These are phyloP conservation scores for Globisporangium recalcitrans DNA, from an alignment of 352 stramenopile species.

Conservation along the genomic window DNA sequence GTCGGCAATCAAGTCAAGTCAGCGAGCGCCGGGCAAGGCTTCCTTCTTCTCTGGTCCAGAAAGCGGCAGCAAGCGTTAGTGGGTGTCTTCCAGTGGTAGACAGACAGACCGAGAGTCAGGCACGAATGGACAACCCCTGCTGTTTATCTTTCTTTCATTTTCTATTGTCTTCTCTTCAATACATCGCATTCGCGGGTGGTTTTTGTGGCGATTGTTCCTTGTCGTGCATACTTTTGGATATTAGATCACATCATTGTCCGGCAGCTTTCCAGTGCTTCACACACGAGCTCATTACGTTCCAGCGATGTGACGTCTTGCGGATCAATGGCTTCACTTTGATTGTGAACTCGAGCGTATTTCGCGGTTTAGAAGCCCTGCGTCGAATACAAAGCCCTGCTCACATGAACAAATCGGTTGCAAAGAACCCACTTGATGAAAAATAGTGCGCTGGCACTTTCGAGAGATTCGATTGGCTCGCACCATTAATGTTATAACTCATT, in stretches of 20 bases:
- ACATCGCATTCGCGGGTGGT: not conserved
- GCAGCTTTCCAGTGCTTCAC: too few relatives aligned
- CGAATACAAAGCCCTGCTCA: too few relatives aligned
- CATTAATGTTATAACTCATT: too few relatives aligned
- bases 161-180: not conserved
- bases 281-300: too few relatives aligned
- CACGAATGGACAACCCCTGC: not conserved
- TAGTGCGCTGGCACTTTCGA: not conserved
- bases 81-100: not conserved
- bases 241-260: not conserved
- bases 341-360: too few relatives aligned
- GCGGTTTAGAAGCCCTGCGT: too few relatives aligned
- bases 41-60: not conserved
- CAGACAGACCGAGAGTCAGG: not conserved
- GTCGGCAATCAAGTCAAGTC: not conserved
- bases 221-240: not conserved
- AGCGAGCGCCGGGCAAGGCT: too few relatives aligned
- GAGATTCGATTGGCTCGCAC: not conserved
- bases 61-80: not conserved
- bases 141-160: not conserved
- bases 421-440: conserved; percentile 2
- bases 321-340: too few relatives aligned
- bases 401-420: too few relatives aligned
- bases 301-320: too few relatives aligned
- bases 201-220: not conserved